Conservation (phyloP, 345 rosid species). For the Turritis glabra region DNA sequence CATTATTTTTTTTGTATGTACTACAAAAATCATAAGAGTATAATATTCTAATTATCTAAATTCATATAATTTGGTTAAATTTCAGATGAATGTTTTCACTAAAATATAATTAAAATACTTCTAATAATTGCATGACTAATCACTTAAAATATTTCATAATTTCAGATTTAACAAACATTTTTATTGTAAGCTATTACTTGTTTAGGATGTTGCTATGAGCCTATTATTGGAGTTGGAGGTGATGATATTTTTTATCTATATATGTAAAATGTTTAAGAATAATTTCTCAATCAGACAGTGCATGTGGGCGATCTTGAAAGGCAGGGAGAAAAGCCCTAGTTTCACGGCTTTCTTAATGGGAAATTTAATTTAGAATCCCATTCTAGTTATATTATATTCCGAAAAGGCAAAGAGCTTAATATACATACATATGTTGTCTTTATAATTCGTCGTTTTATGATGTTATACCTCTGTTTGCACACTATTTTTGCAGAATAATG, state of each 20-base stretch:
- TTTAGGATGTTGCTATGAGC: neutral
- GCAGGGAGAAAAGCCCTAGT: conserved; percentile 32
- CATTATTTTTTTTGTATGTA: no score
- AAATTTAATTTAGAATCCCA: neutral
- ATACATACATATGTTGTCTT: conserved; percentile 19
- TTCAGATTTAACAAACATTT: neutral
- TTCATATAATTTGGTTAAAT: no score
- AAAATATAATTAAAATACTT: no score
- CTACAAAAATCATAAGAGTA: no score
- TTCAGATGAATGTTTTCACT: no score
- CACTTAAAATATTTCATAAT: no score
- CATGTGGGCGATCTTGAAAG: conserved; percentile 25
- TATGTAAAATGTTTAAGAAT: neutral
- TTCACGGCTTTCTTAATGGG: conserved; percentile 32
- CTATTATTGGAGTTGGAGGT: neutral
- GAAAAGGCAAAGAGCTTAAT: neutral
- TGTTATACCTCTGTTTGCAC: neutral
- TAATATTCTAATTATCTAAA: no score
- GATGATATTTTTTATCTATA: neutral
- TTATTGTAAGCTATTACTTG: no score
- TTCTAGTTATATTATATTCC: conserved; percentile 1
- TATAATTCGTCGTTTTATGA: conserved; percentile 15
- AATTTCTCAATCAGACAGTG: conserved; percentile 11
- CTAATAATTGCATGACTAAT: no score
- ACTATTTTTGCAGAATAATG: neutral